These are phyloP conservation scores for Hypoxylon rubiginosum DNA, from an alignment of 2,329 filamentous ascomycete species.

Conservation along the genomic window DNA sequence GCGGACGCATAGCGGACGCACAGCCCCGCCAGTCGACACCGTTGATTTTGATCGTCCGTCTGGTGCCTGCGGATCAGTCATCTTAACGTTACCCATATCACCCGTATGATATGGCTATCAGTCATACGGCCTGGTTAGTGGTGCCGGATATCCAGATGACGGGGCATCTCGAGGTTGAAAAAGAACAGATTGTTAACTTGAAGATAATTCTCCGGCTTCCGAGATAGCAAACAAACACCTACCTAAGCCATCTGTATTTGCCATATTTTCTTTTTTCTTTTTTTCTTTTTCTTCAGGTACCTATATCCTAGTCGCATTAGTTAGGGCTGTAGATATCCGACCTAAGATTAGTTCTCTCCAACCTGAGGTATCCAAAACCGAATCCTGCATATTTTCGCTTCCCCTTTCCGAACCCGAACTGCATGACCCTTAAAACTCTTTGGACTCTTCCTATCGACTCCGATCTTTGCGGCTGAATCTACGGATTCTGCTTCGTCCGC, in stretches of 20 bases:
- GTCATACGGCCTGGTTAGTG: constrained; percentile 32
- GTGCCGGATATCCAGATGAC: constrained; percentile 35
- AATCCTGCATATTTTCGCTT: constrained; percentile 19
- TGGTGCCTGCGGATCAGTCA: constrained; percentile 34
- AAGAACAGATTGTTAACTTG: constrained; percentile 20
- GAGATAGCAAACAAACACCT: constrained; percentile 22
- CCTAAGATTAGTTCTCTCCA: too few relatives aligned
- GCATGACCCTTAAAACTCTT: constrained; percentile 32
- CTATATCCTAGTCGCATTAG: constrained; percentile 3
- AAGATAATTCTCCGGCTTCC: constrained; percentile 10
- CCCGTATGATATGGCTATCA: constrained; percentile 15
- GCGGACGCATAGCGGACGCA: constrained; percentile 32
- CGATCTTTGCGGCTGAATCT: constrained; percentile 41
- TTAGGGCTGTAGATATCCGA: constrained; percentile 20
- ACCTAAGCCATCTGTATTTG: too few relatives aligned
- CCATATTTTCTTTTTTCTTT: not conserved
- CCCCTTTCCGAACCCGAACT: constrained; percentile 8
- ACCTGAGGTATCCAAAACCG: constrained; percentile 18
- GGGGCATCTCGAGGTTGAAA: constrained; percentile 6
- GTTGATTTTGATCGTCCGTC: constrained; percentile 37
- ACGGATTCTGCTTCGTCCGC: constrained; percentile 27
- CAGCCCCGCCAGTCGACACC: constrained; percentile 29
- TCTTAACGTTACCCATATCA: constrained; percentile 8
- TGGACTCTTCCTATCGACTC: constrained; percentile 20
- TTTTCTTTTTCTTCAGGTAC: not conserved